Percentiles rank a stretch among this genome's conserved stretches.
Evolutionary conservation across 345 rosid species (phyloP).

Genomic region (Viola odorata): DNA sequence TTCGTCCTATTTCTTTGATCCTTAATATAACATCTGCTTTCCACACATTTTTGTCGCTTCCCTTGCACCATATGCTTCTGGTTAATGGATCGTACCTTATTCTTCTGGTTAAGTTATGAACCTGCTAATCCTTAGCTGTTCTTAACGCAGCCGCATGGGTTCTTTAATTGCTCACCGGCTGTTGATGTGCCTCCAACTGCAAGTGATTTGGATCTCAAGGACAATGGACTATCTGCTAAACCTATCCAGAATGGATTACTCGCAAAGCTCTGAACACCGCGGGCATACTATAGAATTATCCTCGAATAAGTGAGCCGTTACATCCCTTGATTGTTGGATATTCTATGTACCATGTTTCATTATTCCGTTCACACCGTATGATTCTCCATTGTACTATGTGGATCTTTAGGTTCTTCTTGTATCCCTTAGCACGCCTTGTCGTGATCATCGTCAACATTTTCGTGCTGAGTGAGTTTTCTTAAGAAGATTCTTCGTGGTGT

Average conservation of each 20-base stretch:
- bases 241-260: conserved; percentile 44
- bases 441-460: no score
- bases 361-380: background rate
- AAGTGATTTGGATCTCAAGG: conserved; percentile 69
- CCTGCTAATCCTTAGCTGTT: background rate
- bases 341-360: background rate
- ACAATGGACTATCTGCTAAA: conserved; percentile 33
- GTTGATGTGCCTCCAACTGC: conserved; percentile 86
- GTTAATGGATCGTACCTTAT: background rate
- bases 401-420: no score
- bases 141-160: conserved; percentile 77
- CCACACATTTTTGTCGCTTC: background rate
- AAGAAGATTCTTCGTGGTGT: background rate
- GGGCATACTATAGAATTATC: background rate
- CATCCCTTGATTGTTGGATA: background rate
- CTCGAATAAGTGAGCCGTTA: conserved; percentile 1
- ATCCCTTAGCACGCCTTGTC: no score
- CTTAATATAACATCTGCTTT: background rate
- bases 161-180: conserved; percentile 91
- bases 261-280: conserved; percentile 59
- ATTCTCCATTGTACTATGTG: background rate
- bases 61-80: no score
- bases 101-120: background rate
- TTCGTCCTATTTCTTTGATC: background rate
- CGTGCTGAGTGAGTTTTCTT: no score